Percentiles rank a stretch among this genome's conserved stretches.
phyloP scores from a whole-genome alignment of 352 stramenopile species.

The Blastocystis sp. region DNA sequence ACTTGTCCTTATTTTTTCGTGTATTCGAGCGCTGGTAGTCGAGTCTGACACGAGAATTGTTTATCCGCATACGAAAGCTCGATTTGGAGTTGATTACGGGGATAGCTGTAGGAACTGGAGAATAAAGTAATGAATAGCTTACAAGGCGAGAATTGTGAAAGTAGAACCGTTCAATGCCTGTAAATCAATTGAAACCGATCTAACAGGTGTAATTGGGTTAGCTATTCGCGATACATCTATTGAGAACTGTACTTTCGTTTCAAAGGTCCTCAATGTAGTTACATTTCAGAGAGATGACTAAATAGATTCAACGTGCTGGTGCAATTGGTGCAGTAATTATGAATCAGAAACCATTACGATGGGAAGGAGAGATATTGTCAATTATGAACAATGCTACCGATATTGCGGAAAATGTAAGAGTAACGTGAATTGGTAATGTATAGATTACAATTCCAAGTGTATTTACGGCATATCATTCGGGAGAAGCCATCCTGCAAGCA shows the following conservation, averaged over 20 bases:
- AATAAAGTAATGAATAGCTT: not conserved
- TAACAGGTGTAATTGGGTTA: not conserved
- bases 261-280: slow-evolving; percentile 34
- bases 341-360: slow-evolving; percentile 54
- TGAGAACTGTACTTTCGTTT: not conserved
- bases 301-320: slow-evolving; percentile 31
- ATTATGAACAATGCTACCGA: slow-evolving; percentile 8
- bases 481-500: not conserved
- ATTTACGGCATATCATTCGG: not conserved
- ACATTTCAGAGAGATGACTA: not conserved
- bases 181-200: not conserved
- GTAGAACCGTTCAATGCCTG: slow-evolving; percentile 42
- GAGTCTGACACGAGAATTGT: not conserved
- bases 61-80: not conserved
- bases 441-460: slow-evolving; percentile 53
- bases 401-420: not conserved
- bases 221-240: slow-evolving; percentile 47
- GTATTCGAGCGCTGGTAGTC: not conserved
- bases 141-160: not conserved
- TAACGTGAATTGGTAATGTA: not conserved
- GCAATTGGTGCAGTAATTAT: slow-evolving; percentile 39
- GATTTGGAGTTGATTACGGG: slow-evolving; percentile 28
- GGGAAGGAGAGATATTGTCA: not conserved
- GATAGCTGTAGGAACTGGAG: not conserved
- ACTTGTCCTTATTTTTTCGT: not conserved